Evolutionary conservation across 306 rosid species (phyloP).

Genomic region (Leucaena leucocephala): DNA sequence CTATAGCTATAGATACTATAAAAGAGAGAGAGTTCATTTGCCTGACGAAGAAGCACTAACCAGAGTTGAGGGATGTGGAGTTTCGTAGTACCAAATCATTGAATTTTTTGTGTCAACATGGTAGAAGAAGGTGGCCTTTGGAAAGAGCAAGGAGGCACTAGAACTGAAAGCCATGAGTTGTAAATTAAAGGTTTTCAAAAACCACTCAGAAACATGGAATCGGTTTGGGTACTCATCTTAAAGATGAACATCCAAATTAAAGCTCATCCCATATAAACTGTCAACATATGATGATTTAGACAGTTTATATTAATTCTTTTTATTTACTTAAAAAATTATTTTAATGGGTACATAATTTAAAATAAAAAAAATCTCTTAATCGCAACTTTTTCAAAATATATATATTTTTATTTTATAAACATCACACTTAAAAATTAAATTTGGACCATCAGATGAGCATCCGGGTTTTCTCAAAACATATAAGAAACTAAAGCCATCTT

Average conservation of each 20-base stretch:
- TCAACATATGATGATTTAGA: no score
- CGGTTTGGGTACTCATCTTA: no score
- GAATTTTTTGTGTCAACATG: neutral
- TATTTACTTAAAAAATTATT: no score
- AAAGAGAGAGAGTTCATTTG: conserved; percentile 35
- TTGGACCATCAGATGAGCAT: no score
- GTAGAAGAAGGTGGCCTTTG: conserved; percentile 19
- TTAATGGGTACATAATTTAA: no score
- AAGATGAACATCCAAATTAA: no score
- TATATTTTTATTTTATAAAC: no score
- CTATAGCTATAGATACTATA: neutral
- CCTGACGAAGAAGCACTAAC: conserved; percentile 22
- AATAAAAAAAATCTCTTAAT: no score
- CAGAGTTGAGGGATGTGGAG: conserved; percentile 37
- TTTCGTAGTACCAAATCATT: conserved; percentile 27
- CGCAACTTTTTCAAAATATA: no score
- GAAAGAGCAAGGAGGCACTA: conserved; percentile 38
- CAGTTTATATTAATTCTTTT: no score
- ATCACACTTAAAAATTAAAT: no score
- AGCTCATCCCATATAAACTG: no score
- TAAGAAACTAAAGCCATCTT: conserved; percentile 48
- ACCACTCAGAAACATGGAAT: conserved; percentile 69
- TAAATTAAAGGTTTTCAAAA: conserved; percentile 52
- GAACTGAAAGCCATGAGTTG: conserved; percentile 60
- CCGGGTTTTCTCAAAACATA: conserved; percentile 50